A percentile compares a stretch with the other conserved stretches of the same genome.
Conservation (phyloP, 139 green algal genomes). For the Closterium sp. region DNA sequence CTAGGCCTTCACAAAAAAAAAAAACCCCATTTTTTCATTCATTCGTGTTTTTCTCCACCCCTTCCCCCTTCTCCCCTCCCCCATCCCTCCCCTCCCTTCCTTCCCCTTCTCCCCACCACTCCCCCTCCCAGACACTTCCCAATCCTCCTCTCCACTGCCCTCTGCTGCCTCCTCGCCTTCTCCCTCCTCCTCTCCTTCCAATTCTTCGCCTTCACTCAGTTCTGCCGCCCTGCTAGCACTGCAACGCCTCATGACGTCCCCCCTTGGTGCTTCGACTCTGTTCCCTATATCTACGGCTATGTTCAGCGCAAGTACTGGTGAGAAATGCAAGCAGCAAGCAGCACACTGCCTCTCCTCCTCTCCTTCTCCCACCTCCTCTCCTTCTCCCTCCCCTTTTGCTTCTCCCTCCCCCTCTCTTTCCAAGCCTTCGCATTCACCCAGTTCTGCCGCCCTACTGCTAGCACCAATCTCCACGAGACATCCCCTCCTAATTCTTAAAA, state of each 20-base stretch:
- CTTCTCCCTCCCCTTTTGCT: too few relatives aligned
- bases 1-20: too few relatives aligned
- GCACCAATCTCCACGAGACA: too few relatives aligned
- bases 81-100: not conserved
- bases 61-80: not conserved
- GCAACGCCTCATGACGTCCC: not conserved
- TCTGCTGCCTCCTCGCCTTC: not conserved
- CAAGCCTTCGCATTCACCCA: too few relatives aligned
- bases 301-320: not conserved
- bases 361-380: too few relatives aligned
- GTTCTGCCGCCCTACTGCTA: too few relatives aligned
- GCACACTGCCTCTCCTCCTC: too few relatives aligned
- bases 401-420: too few relatives aligned
- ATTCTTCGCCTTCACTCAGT: not conserved
- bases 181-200: not conserved
- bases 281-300: not conserved
- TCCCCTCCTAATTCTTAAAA: too few relatives aligned
- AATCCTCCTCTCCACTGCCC: not conserved
- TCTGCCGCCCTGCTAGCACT: not conserved
- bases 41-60: not conserved
- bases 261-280: not conserved
- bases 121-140: not conserved
- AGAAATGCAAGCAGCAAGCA: too few relatives aligned
- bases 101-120: not conserved
- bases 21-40: too few relatives aligned